phyloP scores from a whole-genome alignment of 305 asterid species.

The Nicotiana rustica region DNA sequence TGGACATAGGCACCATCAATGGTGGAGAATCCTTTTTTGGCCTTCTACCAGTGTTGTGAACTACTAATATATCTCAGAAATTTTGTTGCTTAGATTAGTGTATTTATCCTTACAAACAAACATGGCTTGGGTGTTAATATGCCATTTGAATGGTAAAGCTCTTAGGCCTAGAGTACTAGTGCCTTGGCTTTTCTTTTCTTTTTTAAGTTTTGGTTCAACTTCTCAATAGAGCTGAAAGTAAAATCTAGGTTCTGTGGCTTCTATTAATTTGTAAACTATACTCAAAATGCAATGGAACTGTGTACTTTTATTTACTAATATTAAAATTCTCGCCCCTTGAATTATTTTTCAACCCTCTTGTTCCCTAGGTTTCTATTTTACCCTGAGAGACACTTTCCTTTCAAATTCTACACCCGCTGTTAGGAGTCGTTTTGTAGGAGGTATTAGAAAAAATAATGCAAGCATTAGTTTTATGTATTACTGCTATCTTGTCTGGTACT shows the following conservation, averaged over 20 bases:
- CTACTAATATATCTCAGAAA: conserved; percentile 19
- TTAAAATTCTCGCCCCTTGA: too few relatives aligned
- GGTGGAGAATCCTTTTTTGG: conserved; percentile 39
- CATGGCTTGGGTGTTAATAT: conserved; percentile 22
- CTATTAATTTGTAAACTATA: not conserved
- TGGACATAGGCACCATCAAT: not conserved
- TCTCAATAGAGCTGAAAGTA: not conserved
- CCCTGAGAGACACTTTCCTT: too few relatives aligned
- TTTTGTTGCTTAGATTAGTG: conserved; percentile 30
- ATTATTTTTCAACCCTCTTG: conserved; percentile 25
- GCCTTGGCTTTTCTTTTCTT: not conserved
- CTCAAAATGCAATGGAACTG: not conserved
- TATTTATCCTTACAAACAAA: not conserved
- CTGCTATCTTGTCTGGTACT: too few relatives aligned
- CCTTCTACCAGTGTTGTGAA: not conserved
- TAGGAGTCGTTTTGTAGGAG: too few relatives aligned
- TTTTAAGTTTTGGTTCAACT: not conserved
- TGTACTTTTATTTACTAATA: not conserved
- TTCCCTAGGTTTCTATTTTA: too few relatives aligned
- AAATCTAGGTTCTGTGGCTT: not conserved
- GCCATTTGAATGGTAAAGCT: conserved; percentile 25
- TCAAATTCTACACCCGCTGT: too few relatives aligned
- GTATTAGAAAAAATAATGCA: too few relatives aligned
- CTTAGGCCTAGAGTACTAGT: not conserved
- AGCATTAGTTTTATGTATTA: too few relatives aligned